Base-by-base conservation (phyloP, 2,329 filamentous ascomycete genomes). In the Trichoderma atrobrunneum region DNA sequence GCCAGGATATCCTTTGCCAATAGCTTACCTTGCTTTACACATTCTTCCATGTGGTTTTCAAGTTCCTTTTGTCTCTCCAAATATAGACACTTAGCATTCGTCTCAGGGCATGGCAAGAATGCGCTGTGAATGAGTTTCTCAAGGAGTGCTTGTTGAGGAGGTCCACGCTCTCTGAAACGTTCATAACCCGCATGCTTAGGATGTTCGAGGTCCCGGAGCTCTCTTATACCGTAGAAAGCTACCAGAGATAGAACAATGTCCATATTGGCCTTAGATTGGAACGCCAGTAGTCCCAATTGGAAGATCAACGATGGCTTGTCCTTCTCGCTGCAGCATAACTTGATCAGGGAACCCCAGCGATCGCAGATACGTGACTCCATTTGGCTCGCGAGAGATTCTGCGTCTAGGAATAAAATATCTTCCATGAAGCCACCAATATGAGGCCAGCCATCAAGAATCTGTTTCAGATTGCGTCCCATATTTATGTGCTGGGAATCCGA, bases 201-300 rank as follows among this genome's bases (percentile, higher is more conserved):
- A 7, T 60, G 43, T 6, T 72, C 56, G 1, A 77, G 11, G 0
- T 8, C 0, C 3, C 30, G 69, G 4, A 77, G 16, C 3, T 26
- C 21, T 7, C 24, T 24, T 2, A 64, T 71, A 21, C 57, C 39
- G 0, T 26, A 68, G 0, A 78, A 54, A 18, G 72, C 71, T 5
- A 74, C 72, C 1, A 78, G 56, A 39, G 73, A 74, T 1, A 14
- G 34, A 0, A 77, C 18, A 5, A 75, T 7, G 0, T 16, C 59
- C 39, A 75, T 69, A 5, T 75, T 28, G 12, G 21, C 7, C 0
- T 72, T 10, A 0, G 21, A 30, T 14, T 64, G 7, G 28, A 76
- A 77, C 0, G 73, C 65, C 1, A 74, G 56, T 4, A 78, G 10
- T 10, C 69, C 72, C 0, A 78, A 34, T 1, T 71, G 16, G 67